These are phyloP conservation scores for Lenwebbia sp. DNA, from an alignment of 345 rosid genomes.

Conservation along the genomic window DNA sequence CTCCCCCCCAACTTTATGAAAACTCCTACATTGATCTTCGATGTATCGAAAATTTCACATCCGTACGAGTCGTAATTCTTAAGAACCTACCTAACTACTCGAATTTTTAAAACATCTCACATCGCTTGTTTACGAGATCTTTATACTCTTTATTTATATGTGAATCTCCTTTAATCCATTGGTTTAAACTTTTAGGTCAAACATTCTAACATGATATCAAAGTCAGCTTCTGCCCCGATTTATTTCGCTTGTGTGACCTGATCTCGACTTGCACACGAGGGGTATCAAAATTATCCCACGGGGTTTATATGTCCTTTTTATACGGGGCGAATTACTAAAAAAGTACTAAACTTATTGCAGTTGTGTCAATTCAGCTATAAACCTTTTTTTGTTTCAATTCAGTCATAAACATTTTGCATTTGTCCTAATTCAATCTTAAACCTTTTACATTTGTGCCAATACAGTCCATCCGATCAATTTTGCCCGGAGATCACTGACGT, in stretches of 20 bases:
- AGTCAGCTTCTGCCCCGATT: fast-evolving
- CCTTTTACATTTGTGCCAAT: too few species aligned
- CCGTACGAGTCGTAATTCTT: not conserved
- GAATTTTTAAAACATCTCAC: too few species aligned
- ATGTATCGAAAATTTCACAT: not conserved
- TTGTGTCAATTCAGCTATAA: too few species aligned
- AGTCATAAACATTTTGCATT: too few species aligned
- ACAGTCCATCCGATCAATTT: too few species aligned
- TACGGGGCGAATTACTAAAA: too few species aligned
- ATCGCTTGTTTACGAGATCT: fast-evolving
- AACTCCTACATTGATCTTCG: not conserved
- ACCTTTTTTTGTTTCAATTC: too few species aligned
- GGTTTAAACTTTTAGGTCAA: fast-evolving
- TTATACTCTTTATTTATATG: not conserved
- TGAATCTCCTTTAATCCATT: too few species aligned
- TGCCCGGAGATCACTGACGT: too few species aligned
- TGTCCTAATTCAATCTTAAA: too few species aligned
- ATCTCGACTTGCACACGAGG: not conserved
- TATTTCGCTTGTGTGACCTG: not conserved
- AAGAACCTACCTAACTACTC: not conserved
- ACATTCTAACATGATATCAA: not conserved
- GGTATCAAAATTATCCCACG: not conserved
- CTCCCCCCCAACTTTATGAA: not conserved
- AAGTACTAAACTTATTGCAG: too few species aligned
- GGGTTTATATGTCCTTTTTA: too few species aligned